Evolutionary conservation across 768 basidiomycete species (phyloP).

Genomic region (Strobilomyces dryophilus): DNA sequence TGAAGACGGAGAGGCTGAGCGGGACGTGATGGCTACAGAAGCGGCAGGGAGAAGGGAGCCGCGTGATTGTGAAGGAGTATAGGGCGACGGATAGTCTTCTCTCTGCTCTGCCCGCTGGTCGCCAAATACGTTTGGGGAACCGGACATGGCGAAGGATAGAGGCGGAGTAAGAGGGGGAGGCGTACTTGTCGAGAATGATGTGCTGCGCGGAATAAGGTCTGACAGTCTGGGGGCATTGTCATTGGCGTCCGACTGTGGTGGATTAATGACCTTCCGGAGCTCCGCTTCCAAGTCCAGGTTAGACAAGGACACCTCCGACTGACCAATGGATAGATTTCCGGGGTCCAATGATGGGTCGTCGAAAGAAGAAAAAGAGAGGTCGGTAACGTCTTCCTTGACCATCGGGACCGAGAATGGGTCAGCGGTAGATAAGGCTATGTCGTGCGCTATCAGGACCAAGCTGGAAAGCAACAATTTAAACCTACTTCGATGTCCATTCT

Average conservation of each 20-base stretch:
- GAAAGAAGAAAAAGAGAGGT: constrained; percentile 27
- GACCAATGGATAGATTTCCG: constrained; percentile 32
- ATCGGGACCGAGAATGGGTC: constrained; percentile 22
- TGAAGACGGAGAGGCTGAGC: constrained; percentile 12
- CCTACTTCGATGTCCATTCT: constrained; percentile 15
- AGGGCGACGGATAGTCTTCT: constrained; percentile 1
- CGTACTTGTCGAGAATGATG: constrained; percentile 25
- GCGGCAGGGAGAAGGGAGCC: not conserved
- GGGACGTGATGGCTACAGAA: not conserved
- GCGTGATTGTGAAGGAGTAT: constrained; percentile 4
- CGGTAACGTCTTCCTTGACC: constrained; percentile 24
- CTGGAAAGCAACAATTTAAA: not conserved
- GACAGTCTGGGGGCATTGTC: constrained; percentile 20
- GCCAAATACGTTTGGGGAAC: constrained; percentile 15
- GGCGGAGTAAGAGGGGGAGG: constrained; percentile 22
- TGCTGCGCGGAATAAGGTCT: constrained; percentile 21
- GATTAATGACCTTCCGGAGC: constrained; percentile 20
- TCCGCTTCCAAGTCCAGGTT: constrained; percentile 32
- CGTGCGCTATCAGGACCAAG: not conserved
- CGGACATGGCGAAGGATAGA: constrained; percentile 16
- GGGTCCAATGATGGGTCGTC: constrained; percentile 29
- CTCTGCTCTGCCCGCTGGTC: constrained; percentile 5
- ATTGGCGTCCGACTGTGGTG: constrained; percentile 7
- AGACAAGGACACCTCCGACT: constrained; percentile 34
- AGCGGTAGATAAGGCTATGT: constrained; percentile 10